Evolutionary conservation across 148 eudicot genomes (phyloP).

Genomic region (Rhododendron mucronatum): DNA sequence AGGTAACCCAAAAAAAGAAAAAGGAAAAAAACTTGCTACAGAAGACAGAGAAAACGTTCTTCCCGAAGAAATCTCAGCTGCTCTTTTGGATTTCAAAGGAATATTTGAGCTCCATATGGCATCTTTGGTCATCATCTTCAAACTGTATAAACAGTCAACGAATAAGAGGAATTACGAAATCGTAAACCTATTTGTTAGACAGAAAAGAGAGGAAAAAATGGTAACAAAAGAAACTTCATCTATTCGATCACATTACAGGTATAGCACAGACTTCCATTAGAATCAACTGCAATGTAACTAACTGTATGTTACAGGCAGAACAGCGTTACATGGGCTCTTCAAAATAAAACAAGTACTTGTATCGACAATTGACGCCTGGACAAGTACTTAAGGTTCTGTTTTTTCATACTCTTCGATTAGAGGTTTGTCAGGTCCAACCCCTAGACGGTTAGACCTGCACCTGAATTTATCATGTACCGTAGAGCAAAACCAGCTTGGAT

Average conservation of each 20-base stretch:
- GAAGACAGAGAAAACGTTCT: neutral
- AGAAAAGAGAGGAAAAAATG: neutral
- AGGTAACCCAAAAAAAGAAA: neutral
- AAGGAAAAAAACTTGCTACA: neutral
- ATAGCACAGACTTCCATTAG: neutral
- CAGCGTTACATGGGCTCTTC: neutral
- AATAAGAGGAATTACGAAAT: neutral
- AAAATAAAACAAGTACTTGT: neutral
- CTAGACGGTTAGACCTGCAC: neutral
- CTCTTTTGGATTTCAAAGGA: conserved; percentile 30
- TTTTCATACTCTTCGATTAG: neutral
- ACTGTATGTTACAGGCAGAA: neutral
- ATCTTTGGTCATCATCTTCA: conserved; percentile 56
- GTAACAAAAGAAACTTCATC: neutral
- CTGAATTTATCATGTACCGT: neutral
- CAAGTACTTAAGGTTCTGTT: neutral
- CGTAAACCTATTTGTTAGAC: neutral
- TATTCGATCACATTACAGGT: neutral
- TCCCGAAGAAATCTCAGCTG: neutral
- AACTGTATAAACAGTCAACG: conserved; percentile 33
- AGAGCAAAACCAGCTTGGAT: neutral
- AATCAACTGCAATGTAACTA: neutral
- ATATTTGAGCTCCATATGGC: conserved; percentile 58
- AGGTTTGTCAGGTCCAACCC: neutral
- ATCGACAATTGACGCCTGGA: neutral